Evolutionary conservation across 257 asterid genomes (phyloP).

Genomic region (Jacaranda mimosifolia): DNA sequence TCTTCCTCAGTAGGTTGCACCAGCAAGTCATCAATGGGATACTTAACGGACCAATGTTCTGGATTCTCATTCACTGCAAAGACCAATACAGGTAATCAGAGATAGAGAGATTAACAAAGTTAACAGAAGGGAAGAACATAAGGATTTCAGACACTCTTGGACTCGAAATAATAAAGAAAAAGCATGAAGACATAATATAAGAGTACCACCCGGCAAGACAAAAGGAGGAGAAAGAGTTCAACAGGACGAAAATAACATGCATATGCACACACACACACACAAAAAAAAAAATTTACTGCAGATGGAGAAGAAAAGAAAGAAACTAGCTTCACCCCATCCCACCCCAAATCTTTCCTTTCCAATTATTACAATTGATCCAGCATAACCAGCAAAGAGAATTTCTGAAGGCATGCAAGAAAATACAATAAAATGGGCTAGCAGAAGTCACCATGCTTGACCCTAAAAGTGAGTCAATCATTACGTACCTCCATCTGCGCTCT

Average conservation of each 20-base stretch:
- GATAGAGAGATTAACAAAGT: neutral
- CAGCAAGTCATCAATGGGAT: slow-evolving; percentile 88
- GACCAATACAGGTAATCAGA: slow-evolving; percentile 31
- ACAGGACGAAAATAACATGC: slow-evolving; percentile 15
- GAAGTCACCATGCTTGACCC: neutral
- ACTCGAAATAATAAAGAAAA: neutral
- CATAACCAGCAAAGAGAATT: neutral
- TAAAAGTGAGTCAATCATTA: neutral
- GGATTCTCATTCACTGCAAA: slow-evolving; percentile 57
- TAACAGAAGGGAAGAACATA: slow-evolving; percentile 1
- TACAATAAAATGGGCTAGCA: slow-evolving; percentile 3
- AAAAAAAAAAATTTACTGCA: slow-evolving; percentile 5
- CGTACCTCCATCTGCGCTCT: slow-evolving; percentile 50
- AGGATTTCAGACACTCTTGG: slow-evolving; percentile 4
- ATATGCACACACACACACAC: slow-evolving; percentile 8
- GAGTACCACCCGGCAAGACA: neutral
- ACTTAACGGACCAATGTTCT: slow-evolving; percentile 58
- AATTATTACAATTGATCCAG: slow-evolving; percentile 7
- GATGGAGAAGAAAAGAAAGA: slow-evolving; percentile 2
- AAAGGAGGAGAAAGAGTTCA: slow-evolving; percentile 11
- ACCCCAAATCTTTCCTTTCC: slow-evolving; percentile 9
- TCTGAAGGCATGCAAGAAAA: neutral
- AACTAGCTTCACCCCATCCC: slow-evolving; percentile 12
- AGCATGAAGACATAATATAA: neutral
- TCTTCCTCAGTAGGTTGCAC: slow-evolving; percentile 75